Percentiles rank a stretch among this genome's conserved stretches.
These are phyloP conservation scores for Domatiomyces globalis DNA, from an alignment of 2,329 filamentous ascomycete genomes.

Conservation along the genomic window DNA sequence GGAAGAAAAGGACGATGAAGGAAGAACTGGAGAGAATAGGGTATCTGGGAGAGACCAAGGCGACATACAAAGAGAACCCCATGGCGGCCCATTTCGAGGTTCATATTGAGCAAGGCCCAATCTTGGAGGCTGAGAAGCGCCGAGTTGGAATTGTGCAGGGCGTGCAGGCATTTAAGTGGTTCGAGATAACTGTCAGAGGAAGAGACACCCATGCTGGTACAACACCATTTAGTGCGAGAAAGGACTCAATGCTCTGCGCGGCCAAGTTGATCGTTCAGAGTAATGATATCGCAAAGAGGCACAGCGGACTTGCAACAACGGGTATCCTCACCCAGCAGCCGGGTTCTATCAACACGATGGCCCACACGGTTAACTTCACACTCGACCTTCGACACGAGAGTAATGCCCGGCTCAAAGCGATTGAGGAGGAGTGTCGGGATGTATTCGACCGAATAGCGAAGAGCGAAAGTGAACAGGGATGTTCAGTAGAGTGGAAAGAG, in stretches of 20 bases:
- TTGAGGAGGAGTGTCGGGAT: conserved; percentile 14
- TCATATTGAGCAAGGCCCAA: conserved; percentile 73
- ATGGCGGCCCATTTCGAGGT: conserved; percentile 71
- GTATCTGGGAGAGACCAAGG: conserved; percentile 47
- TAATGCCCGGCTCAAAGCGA: conserved; percentile 12
- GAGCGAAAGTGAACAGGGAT: conserved; percentile 18
- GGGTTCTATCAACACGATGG: conserved; percentile 51
- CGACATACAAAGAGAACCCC: conserved; percentile 45
- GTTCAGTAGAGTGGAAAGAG: conserved; percentile 17
- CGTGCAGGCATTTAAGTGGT: conserved; percentile 65
- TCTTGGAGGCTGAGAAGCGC: conserved; percentile 51
- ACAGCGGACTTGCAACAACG: conserved; percentile 54
- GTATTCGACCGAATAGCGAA: conserved; percentile 15
- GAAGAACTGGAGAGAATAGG: conserved; percentile 57
- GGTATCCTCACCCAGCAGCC: conserved; percentile 55
- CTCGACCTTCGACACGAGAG: conserved; percentile 15
- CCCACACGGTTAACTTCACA: conserved; percentile 17
- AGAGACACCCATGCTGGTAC: conserved; percentile 63
- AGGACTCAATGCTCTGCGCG: conserved; percentile 56
- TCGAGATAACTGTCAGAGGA: conserved; percentile 51
- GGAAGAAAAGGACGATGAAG: conserved; percentile 39
- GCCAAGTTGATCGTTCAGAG: conserved; percentile 54
- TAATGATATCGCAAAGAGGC: conserved; percentile 47
- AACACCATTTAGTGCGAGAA: conserved; percentile 51
- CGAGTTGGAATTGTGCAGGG: conserved; percentile 59